Evolutionary conservation across 192 early-diverging fungal genomes (phyloP).

Genomic region (Lobosporangium transversale): DNA sequence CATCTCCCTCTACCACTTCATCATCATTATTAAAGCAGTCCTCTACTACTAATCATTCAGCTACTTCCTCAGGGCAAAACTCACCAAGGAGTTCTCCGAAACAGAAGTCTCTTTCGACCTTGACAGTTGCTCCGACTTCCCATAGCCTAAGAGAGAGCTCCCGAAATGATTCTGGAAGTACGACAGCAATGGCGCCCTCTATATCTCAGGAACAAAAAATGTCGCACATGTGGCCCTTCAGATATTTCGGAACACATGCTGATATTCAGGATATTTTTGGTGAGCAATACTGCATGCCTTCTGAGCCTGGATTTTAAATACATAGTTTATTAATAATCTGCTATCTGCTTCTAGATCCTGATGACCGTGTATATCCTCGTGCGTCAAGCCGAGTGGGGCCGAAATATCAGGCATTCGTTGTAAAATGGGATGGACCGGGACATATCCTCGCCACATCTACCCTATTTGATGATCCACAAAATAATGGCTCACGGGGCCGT

Average conservation of each 20-base stretch:
- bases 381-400: slow-evolving; percentile 83
- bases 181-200: slow-evolving; percentile 22
- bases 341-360: slow-evolving; percentile 56
- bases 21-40: slow-evolving; percentile 9
- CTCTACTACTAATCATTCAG: slow-evolving; percentile 21
- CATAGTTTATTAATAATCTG: not conserved
- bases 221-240: slow-evolving; percentile 85
- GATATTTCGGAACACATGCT: slow-evolving; percentile 88
- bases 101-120: slow-evolving; percentile 31
- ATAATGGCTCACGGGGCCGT: slow-evolving; percentile 28
- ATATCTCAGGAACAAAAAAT: slow-evolving; percentile 60
- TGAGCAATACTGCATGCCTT: slow-evolving; percentile 13
- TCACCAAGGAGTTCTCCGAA: slow-evolving; percentile 43
- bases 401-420: slow-evolving; percentile 82
- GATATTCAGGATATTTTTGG: slow-evolving; percentile 76
- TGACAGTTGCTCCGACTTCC: slow-evolving; percentile 30
- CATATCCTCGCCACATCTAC: slow-evolving; percentile 45
- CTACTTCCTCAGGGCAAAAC: slow-evolving; percentile 36
- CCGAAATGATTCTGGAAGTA: not conserved
- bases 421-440: slow-evolving; percentile 62
- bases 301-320: not conserved
- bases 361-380: slow-evolving; percentile 82
- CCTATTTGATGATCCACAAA: slow-evolving; percentile 45
- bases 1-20: slow-evolving; percentile 6
- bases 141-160: slow-evolving; percentile 15